Evolutionary conservation across 2,329 filamentous ascomycete genomes (phyloP), one percentile per base, ranked within the genome.

Genomic region (Xylariales sp.): DNA sequence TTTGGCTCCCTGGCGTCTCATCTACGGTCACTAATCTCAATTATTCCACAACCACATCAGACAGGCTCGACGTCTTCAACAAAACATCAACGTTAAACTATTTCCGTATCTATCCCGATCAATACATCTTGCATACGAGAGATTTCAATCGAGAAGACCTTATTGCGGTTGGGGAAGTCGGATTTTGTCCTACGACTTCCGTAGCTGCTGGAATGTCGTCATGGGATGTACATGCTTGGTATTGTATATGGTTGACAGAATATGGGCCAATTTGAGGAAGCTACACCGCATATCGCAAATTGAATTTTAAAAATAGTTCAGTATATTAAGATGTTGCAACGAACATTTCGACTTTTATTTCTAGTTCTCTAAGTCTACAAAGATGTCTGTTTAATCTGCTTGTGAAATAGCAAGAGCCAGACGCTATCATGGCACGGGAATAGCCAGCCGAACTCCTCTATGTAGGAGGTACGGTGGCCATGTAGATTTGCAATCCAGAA

Each of bases 391-490:
- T n/a, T n/a, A n/a, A n/a, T n/a, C n/a, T n/a, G n/a, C n/a, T n/a
- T n/a, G n/a, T n/a, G n/a, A n/a, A n/a, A n/a, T n/a, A n/a, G n/a
- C n/a, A n/a, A n/a, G n/a, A n/a, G n/a, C n/a, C n/a, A n/a, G n/a
- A n/a, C n/a, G n/a, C n/a, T n/a, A n/a, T n/a, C n/a, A n/a, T n/a
- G n/a, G n/a, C n/a, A n/a, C n/a, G n/a, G n/a, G n/a, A n/a, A n/a
- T n/a, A n/a, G n/a, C n/a, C n/a, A n/a, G n/a, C n/a, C n/a, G n/a
- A n/a, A n/a, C n/a, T n/a, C n/a, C n/a, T n/a, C n/a, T n/a, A n/a
- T n/a, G n/a, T n/a, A n/a, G n/a, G n/a, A n/a, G n/a, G n/a, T 6
- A 61, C 50, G 29, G 62, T 56, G 11, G 62, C 62, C 53, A 61
- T 65, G 32, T 62, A 57, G 2, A 63, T 46, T 38, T 67, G 59